phyloP scores from a whole-genome alignment of 2,329 filamentous ascomycete species.

The Arthrobotrys sphaeroides region DNA sequence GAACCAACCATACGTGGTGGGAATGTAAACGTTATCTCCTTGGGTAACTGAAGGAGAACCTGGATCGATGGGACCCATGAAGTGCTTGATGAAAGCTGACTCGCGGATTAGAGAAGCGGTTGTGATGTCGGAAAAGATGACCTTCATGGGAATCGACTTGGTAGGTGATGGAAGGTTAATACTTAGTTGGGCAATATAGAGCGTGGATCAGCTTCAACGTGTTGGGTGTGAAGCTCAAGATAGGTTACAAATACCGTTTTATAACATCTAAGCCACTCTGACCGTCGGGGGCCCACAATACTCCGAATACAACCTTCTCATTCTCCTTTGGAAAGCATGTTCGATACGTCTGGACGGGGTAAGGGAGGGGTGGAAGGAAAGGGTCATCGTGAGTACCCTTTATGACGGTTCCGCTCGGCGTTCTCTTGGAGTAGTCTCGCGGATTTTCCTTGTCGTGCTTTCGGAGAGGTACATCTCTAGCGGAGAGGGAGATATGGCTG shows the following conservation, averaged over 20 bases:
- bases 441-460: conserved; percentile 36
- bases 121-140: conserved; percentile 33
- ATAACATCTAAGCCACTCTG: conserved; percentile 6
- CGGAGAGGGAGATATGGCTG: conserved; percentile 14
- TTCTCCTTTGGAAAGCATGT: conserved; percentile 18
- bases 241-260: background rate
- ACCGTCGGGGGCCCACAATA: conserved; percentile 1
- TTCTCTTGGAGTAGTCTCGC: conserved; percentile 43
- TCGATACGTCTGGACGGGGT: conserved; percentile 36
- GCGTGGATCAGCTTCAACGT: background rate
- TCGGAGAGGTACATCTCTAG: conserved; percentile 32
- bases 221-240: background rate
- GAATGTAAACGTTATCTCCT: conserved; percentile 23
- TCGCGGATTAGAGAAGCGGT: conserved; percentile 33
- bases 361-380: conserved; percentile 41
- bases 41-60: conserved; percentile 3
- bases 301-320: conserved; percentile 36
- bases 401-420: conserved; percentile 33
- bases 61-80: background rate
- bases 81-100: conserved; percentile 31
- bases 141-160: conserved; percentile 25
- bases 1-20: conserved; percentile 32
- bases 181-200: background rate
- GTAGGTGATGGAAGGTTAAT: conserved; percentile 36
- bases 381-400: conserved; percentile 41